Evolutionary conservation across 345 rosid genomes (phyloP), one percentile per base, ranked within the genome.

Genomic region (Eucalyptus erythrocorys): DNA sequence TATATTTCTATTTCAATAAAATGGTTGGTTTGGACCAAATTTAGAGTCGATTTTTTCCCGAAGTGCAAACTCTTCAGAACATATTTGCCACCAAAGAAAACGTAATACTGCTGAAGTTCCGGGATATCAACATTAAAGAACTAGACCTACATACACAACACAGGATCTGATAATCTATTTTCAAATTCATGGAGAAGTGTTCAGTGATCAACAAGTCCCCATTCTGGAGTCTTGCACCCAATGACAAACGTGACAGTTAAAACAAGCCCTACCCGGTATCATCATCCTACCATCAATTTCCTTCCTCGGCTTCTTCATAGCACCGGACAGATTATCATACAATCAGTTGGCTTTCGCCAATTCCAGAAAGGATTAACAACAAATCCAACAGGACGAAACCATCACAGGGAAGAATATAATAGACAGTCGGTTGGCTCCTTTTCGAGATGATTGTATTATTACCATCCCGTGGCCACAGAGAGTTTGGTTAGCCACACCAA

Each of bases 381-480:
- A 64, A 14, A 64, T 14, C 40, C 43, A 34, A 68, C 42, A 17
- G 24, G 80, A 34, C 6, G 24, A 32, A 68, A n/a, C 40, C 76
- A n/a, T 66, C 76, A 14, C 37, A 66, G 42, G 42, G 79, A 66
- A 66, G 42, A 32, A 32, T 32, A 66, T 15, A 66, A 64, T 66
- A 19, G 11, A 32, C 42, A 32, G 12, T 1, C 5, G 11, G 79
- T 66, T 32, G 79, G 40, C 42, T 68, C 6, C 79, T 1, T 32
- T 32, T 32, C 6, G 7, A 68, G 79, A 68, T 68, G 21, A 68
- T 68, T 10, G 0, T 32, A 32, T 68, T 15, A 32, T 32, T 32
- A 68, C 0, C 0, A n/a, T 68, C 40, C 22, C 22, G 0, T 68
- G 37, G 40, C 76, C 40, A 66, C 3, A 4, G 40, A 66, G 13